Percentiles rank a stretch among this genome's conserved stretches.
These are phyloP conservation scores for Selaginella tamariscina DNA, from an alignment of 75 land plant species.

Conservation along the genomic window DNA sequence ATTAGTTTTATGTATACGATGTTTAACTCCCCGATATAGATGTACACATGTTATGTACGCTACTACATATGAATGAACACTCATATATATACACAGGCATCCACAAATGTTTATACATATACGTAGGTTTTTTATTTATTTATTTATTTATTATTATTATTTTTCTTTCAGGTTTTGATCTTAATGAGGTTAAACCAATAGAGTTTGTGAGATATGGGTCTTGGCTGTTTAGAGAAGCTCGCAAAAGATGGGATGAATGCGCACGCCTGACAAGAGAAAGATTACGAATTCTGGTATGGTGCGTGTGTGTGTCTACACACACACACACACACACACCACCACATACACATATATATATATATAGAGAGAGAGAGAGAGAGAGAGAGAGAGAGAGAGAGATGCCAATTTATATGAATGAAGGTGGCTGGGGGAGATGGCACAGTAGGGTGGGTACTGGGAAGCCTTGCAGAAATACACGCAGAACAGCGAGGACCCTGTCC, in stretches of 20 bases:
- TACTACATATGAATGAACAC: no score
- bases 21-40: no score
- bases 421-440: slow-evolving; percentile 99
- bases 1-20: no score
- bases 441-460: slow-evolving; percentile 88
- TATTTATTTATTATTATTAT: neutral
- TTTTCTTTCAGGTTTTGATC: slow-evolving; percentile 74
- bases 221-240: slow-evolving; percentile 65
- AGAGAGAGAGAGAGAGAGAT: no score
- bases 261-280: slow-evolving; percentile 54
- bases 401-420: no score
- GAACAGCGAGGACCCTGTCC: slow-evolving; percentile 42
- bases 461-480: slow-evolving; percentile 39
- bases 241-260: slow-evolving; percentile 63
- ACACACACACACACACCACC: no score
- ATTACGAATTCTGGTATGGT: slow-evolving; percentile 65
- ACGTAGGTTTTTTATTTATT: neutral
- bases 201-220: slow-evolving; percentile 76
- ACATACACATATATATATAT: no score
- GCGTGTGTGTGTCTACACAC: neutral
- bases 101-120: no score
- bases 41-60: no score
- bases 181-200: slow-evolving; percentile 49
- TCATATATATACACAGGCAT: no score
- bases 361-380: no score